Conservation (phyloP, 352 stramenopile species). For the Pythium brassicae region DNA sequence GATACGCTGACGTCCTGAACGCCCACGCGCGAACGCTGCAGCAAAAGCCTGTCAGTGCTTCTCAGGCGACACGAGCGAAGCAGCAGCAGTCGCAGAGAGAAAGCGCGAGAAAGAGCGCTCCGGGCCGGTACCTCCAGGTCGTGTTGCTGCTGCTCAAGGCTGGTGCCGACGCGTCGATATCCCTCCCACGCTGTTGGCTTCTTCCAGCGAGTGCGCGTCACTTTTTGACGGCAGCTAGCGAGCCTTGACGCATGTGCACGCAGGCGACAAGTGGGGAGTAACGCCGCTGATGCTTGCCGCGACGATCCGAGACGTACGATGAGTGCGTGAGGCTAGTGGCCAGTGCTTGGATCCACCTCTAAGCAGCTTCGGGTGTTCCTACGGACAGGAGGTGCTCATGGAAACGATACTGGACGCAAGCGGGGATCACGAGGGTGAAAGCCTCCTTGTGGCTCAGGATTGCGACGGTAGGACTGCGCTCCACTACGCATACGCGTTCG, state of each 20-base stretch:
- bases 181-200: slow-evolving; percentile 2
- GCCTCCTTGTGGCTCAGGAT: slow-evolving; percentile 24
- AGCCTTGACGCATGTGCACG: slow-evolving; percentile 11
- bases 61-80: not conserved
- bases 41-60: not conserved
- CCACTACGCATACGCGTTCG: slow-evolving; percentile 73
- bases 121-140: slow-evolving; percentile 31
- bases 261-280: slow-evolving; percentile 49
- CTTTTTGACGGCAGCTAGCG: no score
- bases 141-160: slow-evolving; percentile 28
- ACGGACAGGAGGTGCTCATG: slow-evolving; percentile 26
- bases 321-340: not conserved
- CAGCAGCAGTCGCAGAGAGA: slow-evolving; percentile 4
- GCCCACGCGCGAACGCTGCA: not conserved
- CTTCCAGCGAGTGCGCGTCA: no score
- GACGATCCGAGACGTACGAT: slow-evolving; percentile 21
- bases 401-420: slow-evolving; percentile 30
- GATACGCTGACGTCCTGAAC: slow-evolving; percentile 26
- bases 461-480: slow-evolving; percentile 41
- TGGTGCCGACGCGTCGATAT: slow-evolving; percentile 21
- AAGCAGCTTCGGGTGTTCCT: no score
- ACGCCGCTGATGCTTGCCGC: slow-evolving; percentile 62
- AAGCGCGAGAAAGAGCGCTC: slow-evolving; percentile 1
- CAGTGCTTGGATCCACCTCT: not conserved
- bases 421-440: slow-evolving; percentile 15